phyloP scores from a whole-genome alignment of 345 rosid genomes.

The Citrus unshiu region DNA sequence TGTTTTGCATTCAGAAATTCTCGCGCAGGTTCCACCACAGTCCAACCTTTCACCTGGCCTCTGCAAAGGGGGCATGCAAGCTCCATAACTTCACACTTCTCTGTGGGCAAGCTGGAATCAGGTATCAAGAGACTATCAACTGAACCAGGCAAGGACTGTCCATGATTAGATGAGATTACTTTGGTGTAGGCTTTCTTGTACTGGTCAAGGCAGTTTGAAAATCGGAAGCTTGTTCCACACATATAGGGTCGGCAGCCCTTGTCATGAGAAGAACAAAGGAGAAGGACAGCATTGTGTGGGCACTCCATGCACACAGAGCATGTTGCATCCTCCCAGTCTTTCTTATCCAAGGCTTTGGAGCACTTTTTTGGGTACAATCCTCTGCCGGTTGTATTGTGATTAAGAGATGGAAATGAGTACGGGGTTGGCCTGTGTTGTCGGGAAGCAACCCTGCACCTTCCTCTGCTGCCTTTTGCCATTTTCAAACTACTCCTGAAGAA shows the following conservation, averaged over 20 bases:
- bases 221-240: slow-evolving; percentile 97
- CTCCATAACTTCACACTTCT: slow-evolving; percentile 53
- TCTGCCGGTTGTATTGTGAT: slow-evolving; percentile 24
- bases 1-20: slow-evolving; percentile 64
- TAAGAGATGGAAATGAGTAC: slow-evolving; percentile 38
- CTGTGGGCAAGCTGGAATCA: slow-evolving; percentile 31
- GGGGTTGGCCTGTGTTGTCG: slow-evolving; percentile 52
- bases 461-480: slow-evolving; percentile 73
- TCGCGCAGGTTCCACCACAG: slow-evolving; percentile 86
- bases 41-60: slow-evolving; percentile 98
- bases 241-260: slow-evolving; percentile 97
- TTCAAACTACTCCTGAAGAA: slow-evolving; percentile 12
- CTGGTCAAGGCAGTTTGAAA: slow-evolving; percentile 92
- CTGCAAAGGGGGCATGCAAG: slow-evolving; percentile 94
- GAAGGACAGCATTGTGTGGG: slow-evolving; percentile 97
- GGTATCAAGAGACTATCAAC: slow-evolving; percentile 26
- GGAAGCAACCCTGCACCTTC: slow-evolving; percentile 48
- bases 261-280: slow-evolving; percentile 94
- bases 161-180: slow-evolving; percentile 33
- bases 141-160: slow-evolving; percentile 15
- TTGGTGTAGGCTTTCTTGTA: slow-evolving; percentile 83
- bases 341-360: slow-evolving; percentile 51
- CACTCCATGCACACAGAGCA: slow-evolving; percentile 98
- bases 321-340: slow-evolving; percentile 81
- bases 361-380: slow-evolving; percentile 39